Evolutionary conservation across 2,329 filamentous ascomycete genomes (phyloP).

Genomic region (Claviceps fusiformis): DNA sequence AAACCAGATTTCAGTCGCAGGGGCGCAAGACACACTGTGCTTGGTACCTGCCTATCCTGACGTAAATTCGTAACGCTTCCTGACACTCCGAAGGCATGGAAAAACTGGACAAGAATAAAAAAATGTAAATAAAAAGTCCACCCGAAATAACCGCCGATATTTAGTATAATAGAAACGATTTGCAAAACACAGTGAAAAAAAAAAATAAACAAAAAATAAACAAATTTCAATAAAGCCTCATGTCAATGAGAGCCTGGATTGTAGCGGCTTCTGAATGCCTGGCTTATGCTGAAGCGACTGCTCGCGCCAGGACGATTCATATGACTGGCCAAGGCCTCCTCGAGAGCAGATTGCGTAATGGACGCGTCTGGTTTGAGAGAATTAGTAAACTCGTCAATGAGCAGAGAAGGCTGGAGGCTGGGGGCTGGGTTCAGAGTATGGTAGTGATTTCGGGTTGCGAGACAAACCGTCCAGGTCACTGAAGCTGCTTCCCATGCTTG

Average conservation of each 20-base stretch:
- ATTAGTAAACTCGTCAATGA: not conserved
- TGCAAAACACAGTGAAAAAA: not conserved
- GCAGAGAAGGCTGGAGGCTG: too few species aligned
- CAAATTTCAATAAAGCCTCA: not conserved
- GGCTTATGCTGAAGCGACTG: slow-evolving; percentile 52
- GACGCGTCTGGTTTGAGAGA: slow-evolving; percentile 46
- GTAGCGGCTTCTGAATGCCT: slow-evolving; percentile 51
- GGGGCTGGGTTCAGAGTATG: too few species aligned
- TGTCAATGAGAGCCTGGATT: slow-evolving; percentile 23
- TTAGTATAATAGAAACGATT: too few species aligned
- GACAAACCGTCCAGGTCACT: slow-evolving; percentile 64
- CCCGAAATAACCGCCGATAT: too few species aligned
- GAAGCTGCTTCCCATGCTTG: slow-evolving; percentile 75
- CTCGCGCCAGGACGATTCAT: slow-evolving; percentile 22
- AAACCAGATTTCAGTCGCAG: too few species aligned
- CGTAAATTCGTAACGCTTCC: not conserved
- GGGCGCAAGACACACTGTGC: not conserved
- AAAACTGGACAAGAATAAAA: too few species aligned
- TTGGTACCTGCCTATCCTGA: too few species aligned
- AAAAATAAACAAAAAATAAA: not conserved
- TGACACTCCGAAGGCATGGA: not conserved
- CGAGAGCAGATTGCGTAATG: slow-evolving; percentile 66
- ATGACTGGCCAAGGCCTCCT: slow-evolving; percentile 57
- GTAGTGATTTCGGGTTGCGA: not conserved
- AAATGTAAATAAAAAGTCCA: too few species aligned